phyloP scores from a whole-genome alignment of 345 rosid genomes.

The Chamaenerion angustifolium region DNA sequence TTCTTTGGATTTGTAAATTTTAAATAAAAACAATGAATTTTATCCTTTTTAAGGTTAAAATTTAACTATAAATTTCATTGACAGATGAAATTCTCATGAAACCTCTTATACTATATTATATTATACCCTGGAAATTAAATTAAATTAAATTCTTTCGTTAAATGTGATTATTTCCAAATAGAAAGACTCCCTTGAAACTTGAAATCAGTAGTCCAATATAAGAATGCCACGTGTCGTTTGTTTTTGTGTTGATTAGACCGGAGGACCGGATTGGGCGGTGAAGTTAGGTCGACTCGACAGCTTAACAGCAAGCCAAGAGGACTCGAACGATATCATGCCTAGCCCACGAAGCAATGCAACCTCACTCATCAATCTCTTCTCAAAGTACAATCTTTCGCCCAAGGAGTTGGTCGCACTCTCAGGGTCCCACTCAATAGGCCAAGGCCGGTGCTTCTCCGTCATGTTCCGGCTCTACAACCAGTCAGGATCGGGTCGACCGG shows the following conservation, averaged over 20 bases:
- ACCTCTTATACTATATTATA: too few species aligned
- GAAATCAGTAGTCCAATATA: too few species aligned
- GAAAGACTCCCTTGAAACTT: too few species aligned
- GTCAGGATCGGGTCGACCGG: constrained; percentile 58
- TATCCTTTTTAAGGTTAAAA: too few species aligned
- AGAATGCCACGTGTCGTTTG: too few species aligned
- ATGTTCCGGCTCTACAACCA: constrained; percentile 86
- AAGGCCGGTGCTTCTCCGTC: constrained; percentile 79
- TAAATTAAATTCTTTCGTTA: too few species aligned
- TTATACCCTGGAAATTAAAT: too few species aligned
- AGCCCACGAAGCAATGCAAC: constrained; percentile 81
- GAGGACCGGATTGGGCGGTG: constrained; percentile 87
- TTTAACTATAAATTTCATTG: too few species aligned
- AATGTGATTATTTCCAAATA: too few species aligned
- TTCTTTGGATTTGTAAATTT: too few species aligned
- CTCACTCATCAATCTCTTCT: constrained; percentile 44
- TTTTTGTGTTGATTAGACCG: constrained; percentile 25
- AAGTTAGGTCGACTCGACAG: constrained; percentile 73
- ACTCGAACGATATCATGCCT: constrained; percentile 61
- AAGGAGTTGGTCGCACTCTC: constrained; percentile 87
- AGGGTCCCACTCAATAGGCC: constrained; percentile 86
- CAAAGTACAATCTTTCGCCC: constrained; percentile 46
- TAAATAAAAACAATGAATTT: too few species aligned
- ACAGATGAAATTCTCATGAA: too few species aligned
- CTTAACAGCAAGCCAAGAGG: constrained; percentile 64